Evolutionary conservation across 805 yeast genomes (phyloP).

Genomic region (Candida sakaeoensis): DNA sequence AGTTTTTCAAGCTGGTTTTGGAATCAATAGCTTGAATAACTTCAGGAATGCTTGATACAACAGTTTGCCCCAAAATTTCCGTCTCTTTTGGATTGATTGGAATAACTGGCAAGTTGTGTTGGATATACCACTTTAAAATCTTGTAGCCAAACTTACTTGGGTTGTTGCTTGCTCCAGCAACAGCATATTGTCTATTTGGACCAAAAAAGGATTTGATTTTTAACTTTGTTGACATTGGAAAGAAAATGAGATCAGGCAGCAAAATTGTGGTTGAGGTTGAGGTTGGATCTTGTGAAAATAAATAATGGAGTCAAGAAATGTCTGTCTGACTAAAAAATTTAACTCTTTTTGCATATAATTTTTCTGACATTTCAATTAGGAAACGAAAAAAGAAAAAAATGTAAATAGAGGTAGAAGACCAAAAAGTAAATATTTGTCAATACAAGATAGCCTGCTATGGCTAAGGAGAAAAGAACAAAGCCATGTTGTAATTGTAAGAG

Average conservation of each 20-base stretch:
- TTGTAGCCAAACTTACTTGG: constrained; percentile 66
- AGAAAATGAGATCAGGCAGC: too few relatives aligned
- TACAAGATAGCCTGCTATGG: too few relatives aligned
- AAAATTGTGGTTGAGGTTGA: constrained; percentile 2
- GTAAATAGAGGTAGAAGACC: background rate
- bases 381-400: too few relatives aligned
- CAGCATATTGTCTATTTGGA: constrained; percentile 52
- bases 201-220: constrained; percentile 47
- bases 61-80: constrained; percentile 43
- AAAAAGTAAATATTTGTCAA: too few relatives aligned
- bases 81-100: constrained; percentile 62
- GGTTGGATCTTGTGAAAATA: constrained; percentile 1
- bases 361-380: background rate
- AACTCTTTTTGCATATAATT: background rate
- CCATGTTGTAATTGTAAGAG: constrained; percentile 64
- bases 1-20: constrained; percentile 17
- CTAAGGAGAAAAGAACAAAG: constrained; percentile 43
- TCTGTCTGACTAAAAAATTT: background rate
- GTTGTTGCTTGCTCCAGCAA: constrained; percentile 69
- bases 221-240: constrained; percentile 34
- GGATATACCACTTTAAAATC: constrained; percentile 64
- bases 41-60: constrained; percentile 28
- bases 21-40: constrained; percentile 21
- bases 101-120: constrained; percentile 52
- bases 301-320: background rate